Base-by-base conservation (phyloP, 768 basidiomycete species). In the Serendipita sp. region DNA sequence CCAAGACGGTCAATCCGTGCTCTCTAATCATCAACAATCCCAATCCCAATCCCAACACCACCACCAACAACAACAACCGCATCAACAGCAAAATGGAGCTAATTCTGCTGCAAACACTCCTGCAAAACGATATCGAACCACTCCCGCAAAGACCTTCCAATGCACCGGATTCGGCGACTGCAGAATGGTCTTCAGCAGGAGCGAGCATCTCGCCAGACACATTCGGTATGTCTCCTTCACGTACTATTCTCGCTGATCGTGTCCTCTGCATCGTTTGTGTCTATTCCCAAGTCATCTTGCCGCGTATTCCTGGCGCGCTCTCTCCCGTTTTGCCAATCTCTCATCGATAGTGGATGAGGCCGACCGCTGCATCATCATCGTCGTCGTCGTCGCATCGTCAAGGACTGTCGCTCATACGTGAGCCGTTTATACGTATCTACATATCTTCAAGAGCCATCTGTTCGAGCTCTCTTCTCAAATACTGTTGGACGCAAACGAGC, bases 151-250 rank as follows among this genome's bases (percentile, higher is more conserved):
- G 78, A 92, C 91, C 35, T 98, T 96, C 74, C 89, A 92, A 71
- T 98, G 95, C 76, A 83, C 85, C 62, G 94, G 94, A 11, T 97
- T 88, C 73, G 92, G 91, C 69, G 91, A 93, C 60, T 98, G 95
- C 77, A 81, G 88, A 66, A 97, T 96, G 92, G 91, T 94, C 67
- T 98, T 98, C 74, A 89, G 87, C 66, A 80, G 95, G 75, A 89
- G 88, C 73, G 95, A 98, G 75, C 95, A 98, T 76, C 79, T 98
- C 3, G 92, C 94, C 66, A 81, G 95, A 70, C 95, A 98, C 78
- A 89, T 96, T 73, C 80, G 95, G 93, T 93, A 71, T 73, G 83
- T 48, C 41, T 48, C 7, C 41, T 41, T 44, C 52, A 2, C n/a
- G 38, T 7, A 32, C 28, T 23, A 38, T 44, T 54, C 51, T 64